Conservation (phyloP, 768 basidiomycete genomes). For the Phaffia tasmanica region DNA sequence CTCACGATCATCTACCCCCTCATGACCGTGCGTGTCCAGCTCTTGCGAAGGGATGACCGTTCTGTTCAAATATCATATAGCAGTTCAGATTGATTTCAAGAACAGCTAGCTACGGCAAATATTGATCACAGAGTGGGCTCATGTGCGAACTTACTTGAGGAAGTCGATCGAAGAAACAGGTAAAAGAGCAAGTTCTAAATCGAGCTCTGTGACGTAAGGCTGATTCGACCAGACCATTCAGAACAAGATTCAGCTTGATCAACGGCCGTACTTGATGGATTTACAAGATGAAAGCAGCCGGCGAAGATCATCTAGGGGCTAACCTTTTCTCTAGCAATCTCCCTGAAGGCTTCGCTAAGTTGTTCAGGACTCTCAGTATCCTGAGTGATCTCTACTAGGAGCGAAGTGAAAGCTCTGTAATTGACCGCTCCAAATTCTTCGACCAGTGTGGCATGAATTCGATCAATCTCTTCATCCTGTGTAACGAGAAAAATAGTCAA, state of each 20-base stretch:
- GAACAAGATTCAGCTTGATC: not conserved
- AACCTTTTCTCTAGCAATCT: constrained; percentile 81
- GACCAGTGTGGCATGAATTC: constrained; percentile 66
- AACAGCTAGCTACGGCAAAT: not conserved
- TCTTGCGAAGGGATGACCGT: constrained; percentile 6
- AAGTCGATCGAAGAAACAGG: constrained; percentile 39
- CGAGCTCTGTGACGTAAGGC: constrained; percentile 88
- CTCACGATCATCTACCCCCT: constrained; percentile 13
- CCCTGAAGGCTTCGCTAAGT: constrained; percentile 82
- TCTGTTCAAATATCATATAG: no score
- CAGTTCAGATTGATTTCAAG: not conserved
- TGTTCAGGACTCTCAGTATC: constrained; percentile 90
- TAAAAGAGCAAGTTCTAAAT: constrained; percentile 71
- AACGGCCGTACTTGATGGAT: no score
- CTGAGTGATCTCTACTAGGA: constrained; percentile 88
- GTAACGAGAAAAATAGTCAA: not conserved
- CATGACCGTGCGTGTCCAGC: constrained; percentile 13
- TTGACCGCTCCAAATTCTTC: constrained; percentile 76
- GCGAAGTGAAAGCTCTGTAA: constrained; percentile 87
- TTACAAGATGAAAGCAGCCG: no score
- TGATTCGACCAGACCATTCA: constrained; percentile 36
- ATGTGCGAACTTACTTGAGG: constrained; percentile 17
- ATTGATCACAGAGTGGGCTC: not conserved
- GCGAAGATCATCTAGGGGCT: constrained; percentile 26
- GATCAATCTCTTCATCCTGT: constrained; percentile 76